Evolutionary conservation across 441 rosid species (phyloP).

Genomic region (Gossypium schwendimanii): DNA sequence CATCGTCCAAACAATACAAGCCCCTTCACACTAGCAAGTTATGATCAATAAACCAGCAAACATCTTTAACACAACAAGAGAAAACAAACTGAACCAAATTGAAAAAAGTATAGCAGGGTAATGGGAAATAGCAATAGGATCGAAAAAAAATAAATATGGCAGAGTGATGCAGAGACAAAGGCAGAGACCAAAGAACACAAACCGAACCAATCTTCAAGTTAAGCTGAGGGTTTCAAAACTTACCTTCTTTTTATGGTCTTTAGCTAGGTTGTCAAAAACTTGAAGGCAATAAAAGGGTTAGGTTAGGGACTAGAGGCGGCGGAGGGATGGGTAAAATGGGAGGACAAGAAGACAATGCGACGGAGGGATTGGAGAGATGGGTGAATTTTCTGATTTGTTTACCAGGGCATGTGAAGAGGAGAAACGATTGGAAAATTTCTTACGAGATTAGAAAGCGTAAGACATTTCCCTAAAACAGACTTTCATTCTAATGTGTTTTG

Average conservation of each 20-base stretch:
- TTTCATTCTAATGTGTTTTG: too few relatives aligned
- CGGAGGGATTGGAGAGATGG: not conserved
- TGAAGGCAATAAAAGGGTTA: not conserved
- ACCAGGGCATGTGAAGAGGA: not conserved
- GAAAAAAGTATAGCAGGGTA: not conserved
- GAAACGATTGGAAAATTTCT: too few relatives aligned
- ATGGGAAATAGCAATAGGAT: not conserved
- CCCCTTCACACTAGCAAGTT: too few relatives aligned
- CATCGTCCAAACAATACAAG: too few relatives aligned
- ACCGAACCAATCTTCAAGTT: not conserved
- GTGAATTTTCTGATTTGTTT: not conserved
- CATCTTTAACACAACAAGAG: too few relatives aligned
- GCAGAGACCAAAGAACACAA: not conserved
- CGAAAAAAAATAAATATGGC: not conserved
- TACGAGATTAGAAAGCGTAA: too few relatives aligned
- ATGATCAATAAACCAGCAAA: too few relatives aligned
- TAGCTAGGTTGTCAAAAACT: not conserved
- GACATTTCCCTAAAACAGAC: too few relatives aligned
- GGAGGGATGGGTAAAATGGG: not conserved
- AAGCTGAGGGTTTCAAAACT: not conserved
- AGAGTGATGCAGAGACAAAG: not conserved
- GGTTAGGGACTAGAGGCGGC: not conserved
- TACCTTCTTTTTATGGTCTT: not conserved
- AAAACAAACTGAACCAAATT: too few relatives aligned
- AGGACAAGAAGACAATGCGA: not conserved